Conservation (phyloP, 1,284 basidiomycete genomes). For the Hypsizygus ulmarius region DNA sequence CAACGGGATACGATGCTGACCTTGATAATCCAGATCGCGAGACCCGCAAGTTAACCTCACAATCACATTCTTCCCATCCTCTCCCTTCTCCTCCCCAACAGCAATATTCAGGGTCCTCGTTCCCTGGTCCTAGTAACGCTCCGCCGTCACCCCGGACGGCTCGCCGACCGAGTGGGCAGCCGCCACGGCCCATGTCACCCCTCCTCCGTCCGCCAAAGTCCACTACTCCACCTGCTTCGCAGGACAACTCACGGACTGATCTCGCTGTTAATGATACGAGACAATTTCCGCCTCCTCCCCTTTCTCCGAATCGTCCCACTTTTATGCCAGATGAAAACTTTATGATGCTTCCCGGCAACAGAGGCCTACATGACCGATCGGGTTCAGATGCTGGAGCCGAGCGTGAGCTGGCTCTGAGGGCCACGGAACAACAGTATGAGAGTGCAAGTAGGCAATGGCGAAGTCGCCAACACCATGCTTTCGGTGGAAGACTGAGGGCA, state of each 20-base stretch:
- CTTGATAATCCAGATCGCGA: slow-evolving; percentile 57
- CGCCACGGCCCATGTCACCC: slow-evolving; percentile 32
- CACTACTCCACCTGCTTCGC: slow-evolving; percentile 22
- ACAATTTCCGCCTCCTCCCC: slow-evolving; percentile 37
- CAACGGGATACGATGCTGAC: slow-evolving; percentile 69
- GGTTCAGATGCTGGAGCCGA: slow-evolving; percentile 52
- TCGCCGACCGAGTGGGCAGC: slow-evolving; percentile 21
- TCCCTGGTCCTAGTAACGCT: slow-evolving; percentile 25
- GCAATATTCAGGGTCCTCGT: slow-evolving; percentile 17
- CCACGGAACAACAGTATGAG: slow-evolving; percentile 39
- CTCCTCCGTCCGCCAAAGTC: slow-evolving; percentile 25
- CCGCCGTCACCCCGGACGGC: slow-evolving; percentile 23
- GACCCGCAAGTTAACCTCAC: slow-evolving; percentile 40
- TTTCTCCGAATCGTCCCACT: slow-evolving; percentile 47
- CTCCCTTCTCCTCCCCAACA: slow-evolving; percentile 21
- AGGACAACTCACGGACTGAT: slow-evolving; percentile 17
- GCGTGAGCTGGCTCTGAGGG: slow-evolving; percentile 40
- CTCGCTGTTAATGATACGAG: slow-evolving; percentile 25
- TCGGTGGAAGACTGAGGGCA: slow-evolving; percentile 24
- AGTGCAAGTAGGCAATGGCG: slow-evolving; percentile 31
- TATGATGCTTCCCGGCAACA: slow-evolving; percentile 29
- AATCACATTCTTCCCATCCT: slow-evolving; percentile 38
- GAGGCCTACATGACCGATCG: slow-evolving; percentile 39
- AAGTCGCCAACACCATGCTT: slow-evolving; percentile 20
- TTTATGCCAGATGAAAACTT: slow-evolving; percentile 41